phyloP scores from a whole-genome alignment of 352 stramenopile species.

The Globisporangium apiculatum region DNA sequence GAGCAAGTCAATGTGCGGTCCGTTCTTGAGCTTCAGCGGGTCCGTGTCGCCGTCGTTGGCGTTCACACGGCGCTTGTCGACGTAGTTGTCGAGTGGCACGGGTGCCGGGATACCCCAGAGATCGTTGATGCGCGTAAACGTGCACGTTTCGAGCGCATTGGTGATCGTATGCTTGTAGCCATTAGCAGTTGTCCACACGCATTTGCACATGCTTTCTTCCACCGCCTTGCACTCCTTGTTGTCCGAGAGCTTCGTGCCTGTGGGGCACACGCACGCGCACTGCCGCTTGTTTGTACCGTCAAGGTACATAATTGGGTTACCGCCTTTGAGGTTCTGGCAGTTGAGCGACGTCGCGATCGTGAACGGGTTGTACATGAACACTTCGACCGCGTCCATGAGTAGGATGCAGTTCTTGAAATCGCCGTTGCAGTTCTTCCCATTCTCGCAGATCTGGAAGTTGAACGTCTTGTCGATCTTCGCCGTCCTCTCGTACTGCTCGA shows the following conservation, averaged over 20 bases:
- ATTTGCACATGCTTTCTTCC: constrained; percentile 22
- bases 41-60: constrained; percentile 2
- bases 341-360: constrained; percentile 29
- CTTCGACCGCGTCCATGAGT: constrained; percentile 25
- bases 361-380: constrained; percentile 72
- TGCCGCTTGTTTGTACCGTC: constrained; percentile 22
- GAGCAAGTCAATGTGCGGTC: constrained; percentile 5
- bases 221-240: constrained; percentile 21
- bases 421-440: constrained; percentile 14
- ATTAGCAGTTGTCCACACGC: constrained; percentile 26
- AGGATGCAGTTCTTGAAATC: constrained; percentile 27
- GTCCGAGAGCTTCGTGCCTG: constrained; percentile 20
- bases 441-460: constrained; percentile 21
- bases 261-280: constrained; percentile 50
- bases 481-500: constrained; percentile 11
- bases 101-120: constrained; percentile 29
- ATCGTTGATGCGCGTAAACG: constrained; percentile 16
- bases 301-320: constrained; percentile 40
- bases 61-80: constrained; percentile 31
- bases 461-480: constrained; percentile 11
- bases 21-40: background rate
- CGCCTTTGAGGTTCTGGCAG: constrained; percentile 24
- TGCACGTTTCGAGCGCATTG: constrained; percentile 8
- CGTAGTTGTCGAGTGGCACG: constrained; percentile 47
- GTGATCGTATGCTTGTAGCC: constrained; percentile 13